phyloP scores from a whole-genome alignment of 2,329 filamentous ascomycete genomes.

The Trichophyton verrucosum region DNA sequence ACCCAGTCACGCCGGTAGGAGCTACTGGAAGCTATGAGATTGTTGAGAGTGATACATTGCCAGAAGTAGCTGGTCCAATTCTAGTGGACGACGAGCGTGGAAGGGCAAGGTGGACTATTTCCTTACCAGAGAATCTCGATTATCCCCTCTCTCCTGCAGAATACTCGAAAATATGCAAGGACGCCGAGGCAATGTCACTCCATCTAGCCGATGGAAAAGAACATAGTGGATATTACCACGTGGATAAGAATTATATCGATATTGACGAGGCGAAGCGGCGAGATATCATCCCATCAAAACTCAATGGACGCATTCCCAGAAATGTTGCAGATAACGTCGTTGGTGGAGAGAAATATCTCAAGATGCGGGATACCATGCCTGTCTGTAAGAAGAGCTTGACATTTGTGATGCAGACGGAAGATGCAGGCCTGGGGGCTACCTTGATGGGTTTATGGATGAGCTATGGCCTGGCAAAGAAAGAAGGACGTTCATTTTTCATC shows the following conservation, averaged over 20 bases:
- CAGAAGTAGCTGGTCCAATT: conserved; percentile 60
- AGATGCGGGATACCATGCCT: conserved; percentile 21
- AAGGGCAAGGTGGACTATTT: conserved; percentile 64
- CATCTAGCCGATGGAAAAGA: conserved; percentile 42
- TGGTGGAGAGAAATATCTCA: conserved; percentile 25
- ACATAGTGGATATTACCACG: conserved; percentile 41
- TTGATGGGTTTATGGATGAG: conserved; percentile 73
- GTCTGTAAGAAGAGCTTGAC: conserved; percentile 62
- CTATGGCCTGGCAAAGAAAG: conserved; percentile 63
- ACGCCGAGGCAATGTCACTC: conserved; percentile 52
- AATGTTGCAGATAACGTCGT: conserved; percentile 13
- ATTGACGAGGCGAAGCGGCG: conserved; percentile 56
- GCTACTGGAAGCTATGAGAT: conserved; percentile 85
- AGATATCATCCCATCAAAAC: conserved; percentile 45
- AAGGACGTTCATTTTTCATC: conserved; percentile 67
- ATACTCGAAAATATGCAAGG: conserved; percentile 57
- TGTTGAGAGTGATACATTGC: conserved; percentile 50
- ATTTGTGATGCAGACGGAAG: conserved; percentile 59
- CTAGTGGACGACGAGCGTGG: conserved; percentile 54
- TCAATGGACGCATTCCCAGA: background rate
- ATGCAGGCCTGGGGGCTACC: conserved; percentile 65
- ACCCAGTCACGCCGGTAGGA: conserved; percentile 92
- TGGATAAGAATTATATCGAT: conserved; percentile 61
- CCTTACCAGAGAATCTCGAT: conserved; percentile 52
- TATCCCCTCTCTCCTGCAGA: conserved; percentile 57